phyloP scores from a whole-genome alignment of 1,284 basidiomycete species.

The Microbotryum silenes-acaulis region DNA sequence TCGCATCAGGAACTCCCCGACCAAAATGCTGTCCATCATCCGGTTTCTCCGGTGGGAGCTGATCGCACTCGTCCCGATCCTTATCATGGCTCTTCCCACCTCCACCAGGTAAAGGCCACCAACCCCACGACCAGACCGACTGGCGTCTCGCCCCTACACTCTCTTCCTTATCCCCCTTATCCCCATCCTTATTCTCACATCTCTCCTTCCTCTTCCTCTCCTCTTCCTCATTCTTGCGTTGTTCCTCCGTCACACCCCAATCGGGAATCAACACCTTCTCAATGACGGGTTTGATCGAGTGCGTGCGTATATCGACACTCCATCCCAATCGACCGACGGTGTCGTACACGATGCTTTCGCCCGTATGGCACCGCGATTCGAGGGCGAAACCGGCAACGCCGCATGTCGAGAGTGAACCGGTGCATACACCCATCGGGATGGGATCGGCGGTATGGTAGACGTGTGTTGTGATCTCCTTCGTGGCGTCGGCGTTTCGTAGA shows the following conservation, averaged over 20 bases:
- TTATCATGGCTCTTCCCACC: conserved; percentile 5
- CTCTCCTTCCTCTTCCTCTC: conserved; percentile 1
- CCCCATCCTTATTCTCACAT: not conserved
- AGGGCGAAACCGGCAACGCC: conserved; percentile 37
- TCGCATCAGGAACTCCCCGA: conserved; percentile 31
- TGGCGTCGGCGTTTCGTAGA: not conserved
- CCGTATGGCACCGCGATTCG: conserved; percentile 60
- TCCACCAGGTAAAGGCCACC: conserved; percentile 14
- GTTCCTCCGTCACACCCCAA: conserved; percentile 51
- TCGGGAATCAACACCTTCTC: conserved; percentile 63
- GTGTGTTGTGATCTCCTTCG: conserved; percentile 41
- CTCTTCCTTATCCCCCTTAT: not conserved
- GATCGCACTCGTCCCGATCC: conserved; percentile 5
- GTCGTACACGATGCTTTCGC: conserved; percentile 78
- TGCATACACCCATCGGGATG: conserved; percentile 37
- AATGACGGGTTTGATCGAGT: conserved; percentile 68
- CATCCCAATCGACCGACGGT: conserved; percentile 75
- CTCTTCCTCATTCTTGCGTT: not conserved
- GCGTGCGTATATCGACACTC: conserved; percentile 67
- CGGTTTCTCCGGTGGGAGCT: conserved; percentile 12
- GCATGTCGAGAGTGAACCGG: conserved; percentile 27
- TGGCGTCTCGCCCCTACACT: not conserved
- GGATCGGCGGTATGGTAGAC: conserved; percentile 51
- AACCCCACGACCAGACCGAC: not conserved
- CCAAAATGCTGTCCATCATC: conserved; percentile 28